These are phyloP conservation scores for Pneumocystis wakefieldiae DNA, from an alignment of 1,139 yeast genomes.

Conservation along the genomic window DNA sequence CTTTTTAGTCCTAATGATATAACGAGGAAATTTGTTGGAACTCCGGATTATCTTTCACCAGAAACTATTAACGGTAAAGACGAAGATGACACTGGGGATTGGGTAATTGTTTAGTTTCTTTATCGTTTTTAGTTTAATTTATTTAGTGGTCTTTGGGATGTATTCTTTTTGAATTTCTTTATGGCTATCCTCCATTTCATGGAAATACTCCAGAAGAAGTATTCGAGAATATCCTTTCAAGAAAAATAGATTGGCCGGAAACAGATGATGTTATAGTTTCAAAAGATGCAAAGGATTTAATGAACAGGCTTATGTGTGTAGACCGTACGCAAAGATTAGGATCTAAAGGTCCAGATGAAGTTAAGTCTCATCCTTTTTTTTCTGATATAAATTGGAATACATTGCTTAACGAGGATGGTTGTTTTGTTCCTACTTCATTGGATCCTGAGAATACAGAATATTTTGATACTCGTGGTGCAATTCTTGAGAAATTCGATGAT, in stretches of 20 bases:
- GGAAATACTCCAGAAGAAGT: slow-evolving; percentile 67
- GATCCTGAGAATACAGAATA: slow-evolving; percentile 85
- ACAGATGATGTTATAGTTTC: slow-evolving; percentile 36
- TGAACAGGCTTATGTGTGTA: slow-evolving; percentile 42
- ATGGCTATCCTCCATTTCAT: slow-evolving; percentile 93
- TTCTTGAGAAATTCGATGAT: slow-evolving; percentile 22
- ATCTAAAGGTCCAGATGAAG: slow-evolving; percentile 59
- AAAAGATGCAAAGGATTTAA: slow-evolving; percentile 59
- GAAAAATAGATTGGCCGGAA: slow-evolving; percentile 79
- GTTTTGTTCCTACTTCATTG: slow-evolving; percentile 67
- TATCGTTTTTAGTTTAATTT: not conserved
- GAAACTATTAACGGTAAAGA: slow-evolving; percentile 80
- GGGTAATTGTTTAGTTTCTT: slow-evolving; percentile 29
- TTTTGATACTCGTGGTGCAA: slow-evolving; percentile 85
- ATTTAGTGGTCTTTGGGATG: slow-evolving; percentile 80
- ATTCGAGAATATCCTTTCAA: slow-evolving; percentile 60
- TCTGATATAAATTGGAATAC: slow-evolving; percentile 57
- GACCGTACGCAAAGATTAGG: slow-evolving; percentile 63
- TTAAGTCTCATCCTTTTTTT: slow-evolving; percentile 65
- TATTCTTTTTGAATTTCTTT: slow-evolving; percentile 76
- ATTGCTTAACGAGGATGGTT: slow-evolving; percentile 59
- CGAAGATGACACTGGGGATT: slow-evolving; percentile 79
- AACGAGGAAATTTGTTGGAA: slow-evolving; percentile 66
- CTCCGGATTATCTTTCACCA: slow-evolving; percentile 96
- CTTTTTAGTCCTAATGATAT: slow-evolving; percentile 51